Conservation (phyloP, 331 rosid genomes). For the Telfairia occidentalis region DNA sequence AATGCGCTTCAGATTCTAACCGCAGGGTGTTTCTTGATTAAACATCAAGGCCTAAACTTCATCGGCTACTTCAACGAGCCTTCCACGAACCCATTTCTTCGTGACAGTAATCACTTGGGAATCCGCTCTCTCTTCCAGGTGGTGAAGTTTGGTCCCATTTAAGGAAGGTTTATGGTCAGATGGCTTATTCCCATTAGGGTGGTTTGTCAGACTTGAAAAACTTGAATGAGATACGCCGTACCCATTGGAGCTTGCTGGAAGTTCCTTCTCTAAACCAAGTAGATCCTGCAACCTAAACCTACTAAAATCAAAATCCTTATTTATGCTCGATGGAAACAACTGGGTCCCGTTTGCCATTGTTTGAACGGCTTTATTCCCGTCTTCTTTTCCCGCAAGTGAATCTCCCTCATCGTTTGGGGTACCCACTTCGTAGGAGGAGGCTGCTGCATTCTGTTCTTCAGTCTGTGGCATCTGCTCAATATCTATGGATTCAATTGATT, state of each 20-base stretch:
- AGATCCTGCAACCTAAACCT: constrained; percentile 33
- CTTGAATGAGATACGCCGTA: constrained; percentile 20
- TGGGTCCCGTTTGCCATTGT: constrained; percentile 43
- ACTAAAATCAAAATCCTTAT: constrained; percentile 28
- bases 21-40: neutral
- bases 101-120: constrained; percentile 26
- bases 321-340: constrained; percentile 19
- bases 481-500: constrained; percentile 58
- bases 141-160: constrained; percentile 26
- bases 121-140: constrained; percentile 24
- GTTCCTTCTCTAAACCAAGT: constrained; percentile 29
- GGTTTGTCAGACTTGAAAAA: constrained; percentile 9
- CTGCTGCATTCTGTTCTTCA: constrained; percentile 20
- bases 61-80: constrained; percentile 60
- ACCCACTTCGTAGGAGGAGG: constrained; percentile 16
- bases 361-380: constrained; percentile 21
- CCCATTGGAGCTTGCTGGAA: constrained; percentile 28
- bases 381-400: constrained; percentile 12
- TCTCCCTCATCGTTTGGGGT: constrained; percentile 18
- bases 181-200: constrained; percentile 13
- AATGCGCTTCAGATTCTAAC: neutral
- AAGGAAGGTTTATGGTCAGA: constrained; percentile 19
- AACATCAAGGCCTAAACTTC: constrained; percentile 18
- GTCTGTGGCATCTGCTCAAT: constrained; percentile 18
- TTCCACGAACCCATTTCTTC: constrained; percentile 81